Conservation (phyloP, 495 filamentous ascomycete species). For the Tuber magnatum region DNA sequence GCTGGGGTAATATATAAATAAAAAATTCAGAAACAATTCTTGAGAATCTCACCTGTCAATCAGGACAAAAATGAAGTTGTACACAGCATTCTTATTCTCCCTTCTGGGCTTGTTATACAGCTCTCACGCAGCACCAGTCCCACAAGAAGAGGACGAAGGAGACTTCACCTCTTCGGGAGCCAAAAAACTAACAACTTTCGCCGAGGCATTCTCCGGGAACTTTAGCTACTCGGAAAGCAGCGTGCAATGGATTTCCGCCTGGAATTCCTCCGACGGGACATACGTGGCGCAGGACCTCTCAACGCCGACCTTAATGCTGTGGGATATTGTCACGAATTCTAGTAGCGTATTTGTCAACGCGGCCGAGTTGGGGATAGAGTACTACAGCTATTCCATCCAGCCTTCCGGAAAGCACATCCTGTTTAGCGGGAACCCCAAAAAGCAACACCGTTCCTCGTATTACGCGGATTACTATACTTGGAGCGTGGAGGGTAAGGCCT, state of each 20-base stretch:
- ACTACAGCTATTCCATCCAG: constrained; percentile 43
- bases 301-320: constrained; percentile 45
- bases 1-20: background rate
- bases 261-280: constrained; percentile 47
- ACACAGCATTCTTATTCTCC: background rate
- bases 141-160: constrained; percentile 2
- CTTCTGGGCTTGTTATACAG: constrained; percentile 8
- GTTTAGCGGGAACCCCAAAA: constrained; percentile 50
- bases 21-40: background rate
- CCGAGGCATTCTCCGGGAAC: constrained; percentile 43
- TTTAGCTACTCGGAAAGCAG: constrained; percentile 41
- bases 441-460: constrained; percentile 53
- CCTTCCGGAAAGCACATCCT: constrained; percentile 47
- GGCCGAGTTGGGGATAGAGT: constrained; percentile 23
- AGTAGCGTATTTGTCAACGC: constrained; percentile 46
- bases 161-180: background rate
- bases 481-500: constrained; percentile 46
- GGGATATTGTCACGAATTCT: constrained; percentile 48
- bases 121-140: constrained; percentile 15
- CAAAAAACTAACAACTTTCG: constrained; percentile 45
- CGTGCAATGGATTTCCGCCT: constrained; percentile 45
- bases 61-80: background rate
- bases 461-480: constrained; percentile 53
- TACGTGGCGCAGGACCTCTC: constrained; percentile 41
- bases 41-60: background rate